A percentile compares a stretch with the other conserved stretches of the same genome.
Evolutionary conservation across 352 stramenopile genomes (phyloP).

Genomic region (Globisporangium apiculatum): DNA sequence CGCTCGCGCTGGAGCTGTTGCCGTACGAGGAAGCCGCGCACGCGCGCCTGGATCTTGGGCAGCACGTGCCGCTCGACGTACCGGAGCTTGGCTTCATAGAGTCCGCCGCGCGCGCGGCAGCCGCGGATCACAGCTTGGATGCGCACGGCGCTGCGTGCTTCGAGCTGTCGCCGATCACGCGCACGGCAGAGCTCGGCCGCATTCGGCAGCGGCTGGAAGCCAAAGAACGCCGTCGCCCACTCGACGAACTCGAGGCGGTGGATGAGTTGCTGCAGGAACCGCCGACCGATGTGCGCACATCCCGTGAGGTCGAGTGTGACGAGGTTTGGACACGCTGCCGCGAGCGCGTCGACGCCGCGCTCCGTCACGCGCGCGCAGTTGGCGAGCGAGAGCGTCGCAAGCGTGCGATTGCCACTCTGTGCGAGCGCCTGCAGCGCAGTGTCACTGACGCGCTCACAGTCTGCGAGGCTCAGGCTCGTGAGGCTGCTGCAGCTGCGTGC

Average conservation of each 20-base stretch:
- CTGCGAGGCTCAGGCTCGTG: conserved; percentile 64
- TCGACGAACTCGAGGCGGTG: conserved; percentile 78
- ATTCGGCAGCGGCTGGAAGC: conserved; percentile 81
- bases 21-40: conserved; percentile 69
- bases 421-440: conserved; percentile 43
- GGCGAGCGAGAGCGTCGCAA: conserved; percentile 53
- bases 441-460: conserved; percentile 76
- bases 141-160: conserved; percentile 43
- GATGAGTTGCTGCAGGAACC: conserved; percentile 70
- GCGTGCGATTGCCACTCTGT: conserved; percentile 4
- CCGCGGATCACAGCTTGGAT: conserved; percentile 83
- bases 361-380: conserved; percentile 72
- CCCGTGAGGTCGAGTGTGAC: conserved; percentile 82
- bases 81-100: conserved; percentile 60
- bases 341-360: conserved; percentile 52
- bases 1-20: conserved; percentile 31
- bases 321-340: conserved; percentile 56
- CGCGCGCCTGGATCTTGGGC: conserved; percentile 70
- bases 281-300: conserved; percentile 58
- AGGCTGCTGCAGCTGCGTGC: conserved; percentile 49
- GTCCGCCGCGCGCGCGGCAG: conserved; percentile 62
- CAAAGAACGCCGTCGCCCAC: conserved; percentile 73
- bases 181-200: conserved; percentile 61
- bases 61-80: conserved; percentile 59
- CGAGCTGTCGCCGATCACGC: conserved; percentile 38